A percentile compares a stretch with the other conserved stretches of the same genome.
phyloP scores from a whole-genome alignment of 169 alveolate species.

The Sarcocystis neurona region DNA sequence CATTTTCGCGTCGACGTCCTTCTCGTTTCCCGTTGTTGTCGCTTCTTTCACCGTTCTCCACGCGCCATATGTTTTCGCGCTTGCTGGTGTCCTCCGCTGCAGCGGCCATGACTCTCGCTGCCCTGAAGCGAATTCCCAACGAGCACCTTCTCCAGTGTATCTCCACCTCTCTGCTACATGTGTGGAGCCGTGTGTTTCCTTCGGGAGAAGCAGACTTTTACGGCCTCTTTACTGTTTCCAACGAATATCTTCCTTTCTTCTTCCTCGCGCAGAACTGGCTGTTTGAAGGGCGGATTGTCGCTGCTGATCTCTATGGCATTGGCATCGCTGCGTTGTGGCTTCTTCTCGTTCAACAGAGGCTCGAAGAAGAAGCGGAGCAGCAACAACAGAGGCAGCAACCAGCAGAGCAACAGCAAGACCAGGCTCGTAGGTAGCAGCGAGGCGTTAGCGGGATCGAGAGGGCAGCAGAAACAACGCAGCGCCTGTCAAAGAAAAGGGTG shows the following conservation, averaged over 20 bases:
- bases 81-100: slow-evolving; percentile 7
- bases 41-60: not conserved
- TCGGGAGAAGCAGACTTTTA: slow-evolving; percentile 46
- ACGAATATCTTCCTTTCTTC: slow-evolving; percentile 39
- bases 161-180: slow-evolving; percentile 14
- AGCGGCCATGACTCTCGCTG: slow-evolving; percentile 21
- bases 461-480: too few species aligned
- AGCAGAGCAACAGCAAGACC: too few species aligned
- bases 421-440: too few species aligned
- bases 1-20: too few species aligned
- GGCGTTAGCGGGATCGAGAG: too few species aligned
- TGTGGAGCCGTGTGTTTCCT: slow-evolving; percentile 39
- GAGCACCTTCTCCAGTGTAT: slow-evolving; percentile 26
- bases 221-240: slow-evolving; percentile 20
- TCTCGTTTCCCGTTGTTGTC: not conserved
- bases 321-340: slow-evolving; percentile 23
- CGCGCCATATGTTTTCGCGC: not conserved
- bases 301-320: slow-evolving; percentile 33
- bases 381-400: too few species aligned
- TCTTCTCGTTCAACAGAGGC: too few species aligned
- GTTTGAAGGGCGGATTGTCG: slow-evolving; percentile 16
- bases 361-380: too few species aligned
- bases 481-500: too few species aligned
- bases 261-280: slow-evolving; percentile 44
- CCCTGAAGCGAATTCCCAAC: slow-evolving; percentile 8